A percentile compares a stretch with the other conserved stretches of the same genome.
Conservation (phyloP, 2,329 filamentous ascomycete genomes). For the Colletotrichum sp. region DNA sequence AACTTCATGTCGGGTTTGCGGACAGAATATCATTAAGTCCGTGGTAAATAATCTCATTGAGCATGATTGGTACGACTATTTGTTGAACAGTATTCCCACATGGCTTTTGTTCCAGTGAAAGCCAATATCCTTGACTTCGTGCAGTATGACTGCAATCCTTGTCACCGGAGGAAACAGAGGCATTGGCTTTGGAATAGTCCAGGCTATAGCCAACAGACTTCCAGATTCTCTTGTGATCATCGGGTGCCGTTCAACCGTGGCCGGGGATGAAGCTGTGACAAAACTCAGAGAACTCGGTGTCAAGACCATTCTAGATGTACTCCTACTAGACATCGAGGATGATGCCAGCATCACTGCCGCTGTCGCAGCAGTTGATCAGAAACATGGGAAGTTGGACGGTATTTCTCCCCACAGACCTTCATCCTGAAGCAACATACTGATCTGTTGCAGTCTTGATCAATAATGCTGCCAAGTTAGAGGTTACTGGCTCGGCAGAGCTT, state of each 20-base stretch:
- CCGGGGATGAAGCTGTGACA: background rate
- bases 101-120: background rate
- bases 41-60: background rate
- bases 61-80: background rate
- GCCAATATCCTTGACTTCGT: background rate
- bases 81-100: background rate
- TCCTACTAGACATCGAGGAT: background rate
- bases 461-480: background rate
- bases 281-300: background rate
- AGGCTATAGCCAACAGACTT: background rate
- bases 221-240: background rate
- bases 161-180: background rate
- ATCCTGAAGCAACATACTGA: background rate
- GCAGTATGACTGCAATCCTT: background rate
- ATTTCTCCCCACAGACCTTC: background rate
- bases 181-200: background rate
- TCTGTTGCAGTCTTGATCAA: background rate
- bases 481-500: background rate
- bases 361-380: background rate
- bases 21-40: background rate
- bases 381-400: background rate
- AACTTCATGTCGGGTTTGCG: background rate
- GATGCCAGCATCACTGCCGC: background rate
- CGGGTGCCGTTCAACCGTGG: background rate
- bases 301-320: background rate